Evolutionary conservation across 352 stramenopile genomes (phyloP).

Genomic region (Globisporangium canariense): DNA sequence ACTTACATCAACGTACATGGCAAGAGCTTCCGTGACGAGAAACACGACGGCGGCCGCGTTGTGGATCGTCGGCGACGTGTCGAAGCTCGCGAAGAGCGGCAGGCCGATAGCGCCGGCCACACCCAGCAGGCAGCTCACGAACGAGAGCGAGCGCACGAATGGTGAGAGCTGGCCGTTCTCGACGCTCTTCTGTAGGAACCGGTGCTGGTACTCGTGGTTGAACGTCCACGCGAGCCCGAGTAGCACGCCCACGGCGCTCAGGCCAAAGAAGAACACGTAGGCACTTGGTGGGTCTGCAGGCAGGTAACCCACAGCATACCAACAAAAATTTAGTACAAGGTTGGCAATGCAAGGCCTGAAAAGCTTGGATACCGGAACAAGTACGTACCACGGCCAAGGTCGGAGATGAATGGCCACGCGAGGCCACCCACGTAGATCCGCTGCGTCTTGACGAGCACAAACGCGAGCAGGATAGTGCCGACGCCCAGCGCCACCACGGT

Average conservation of each 20-base stretch:
- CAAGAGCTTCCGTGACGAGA: conserved; percentile 41
- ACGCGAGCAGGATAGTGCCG: conserved; percentile 28
- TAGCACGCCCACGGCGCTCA: conserved; percentile 43
- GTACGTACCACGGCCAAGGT: conserved; percentile 41
- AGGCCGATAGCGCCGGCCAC: conserved; percentile 35
- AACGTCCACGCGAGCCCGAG: conserved; percentile 51
- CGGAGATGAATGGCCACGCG: conserved; percentile 54
- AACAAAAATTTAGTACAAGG: too few species aligned
- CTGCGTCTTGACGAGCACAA: conserved; percentile 30
- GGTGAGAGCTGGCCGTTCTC: conserved; percentile 30
- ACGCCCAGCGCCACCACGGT: conserved; percentile 13
- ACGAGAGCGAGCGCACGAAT: conserved; percentile 29
- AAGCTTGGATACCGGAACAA: neutral
- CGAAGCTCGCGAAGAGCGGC: conserved; percentile 39
- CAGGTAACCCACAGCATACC: neutral
- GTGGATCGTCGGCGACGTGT: conserved; percentile 35
- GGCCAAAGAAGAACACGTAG: conserved; percentile 48
- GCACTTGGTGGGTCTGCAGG: conserved; percentile 38
- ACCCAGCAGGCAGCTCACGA: conserved; percentile 35
- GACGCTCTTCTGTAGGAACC: conserved; percentile 32
- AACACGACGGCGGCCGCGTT: conserved; percentile 44
- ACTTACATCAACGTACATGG: conserved; percentile 59
- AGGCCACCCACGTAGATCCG: conserved; percentile 48
- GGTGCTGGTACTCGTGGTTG: conserved; percentile 58
- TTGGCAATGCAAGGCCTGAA: too few species aligned